A percentile compares a stretch with the other conserved stretches of the same genome.
phyloP scores from a whole-genome alignment of 495 filamentous ascomycete species.

The Hypomontagnella submonticulosa region DNA sequence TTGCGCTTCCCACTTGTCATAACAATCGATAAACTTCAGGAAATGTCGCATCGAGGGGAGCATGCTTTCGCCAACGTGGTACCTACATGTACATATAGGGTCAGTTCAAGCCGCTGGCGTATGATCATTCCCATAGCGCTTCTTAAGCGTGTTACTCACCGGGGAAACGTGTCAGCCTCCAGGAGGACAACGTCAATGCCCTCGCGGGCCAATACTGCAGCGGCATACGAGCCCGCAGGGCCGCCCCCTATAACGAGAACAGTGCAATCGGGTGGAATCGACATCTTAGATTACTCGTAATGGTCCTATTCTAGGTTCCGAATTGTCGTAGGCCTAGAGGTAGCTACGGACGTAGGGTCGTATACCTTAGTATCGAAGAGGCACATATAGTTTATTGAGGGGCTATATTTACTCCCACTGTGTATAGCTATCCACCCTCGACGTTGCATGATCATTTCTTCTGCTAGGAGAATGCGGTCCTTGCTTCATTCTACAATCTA shows the following conservation, averaged over 20 bases:
- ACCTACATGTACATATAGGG: constrained; percentile 41
- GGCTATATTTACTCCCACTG: no score
- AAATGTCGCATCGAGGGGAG: constrained; percentile 61
- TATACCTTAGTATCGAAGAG: no score
- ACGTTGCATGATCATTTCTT: no score
- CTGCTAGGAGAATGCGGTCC: no score
- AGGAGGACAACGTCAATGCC: constrained; percentile 55
- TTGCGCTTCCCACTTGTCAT: constrained; percentile 54
- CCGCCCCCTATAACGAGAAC: constrained; percentile 62
- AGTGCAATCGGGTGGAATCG: constrained; percentile 50
- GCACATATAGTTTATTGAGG: no score
- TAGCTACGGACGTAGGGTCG: no score
- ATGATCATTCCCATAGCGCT: neutral
- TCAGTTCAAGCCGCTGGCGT: neutral
- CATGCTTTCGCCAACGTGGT: constrained; percentile 63
- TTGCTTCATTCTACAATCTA: no score
- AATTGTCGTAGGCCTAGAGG: no score
- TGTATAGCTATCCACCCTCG: no score
- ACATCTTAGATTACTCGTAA: constrained; percentile 1
- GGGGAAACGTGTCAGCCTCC: constrained; percentile 60
- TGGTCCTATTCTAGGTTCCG: neutral
- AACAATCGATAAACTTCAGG: constrained; percentile 60
- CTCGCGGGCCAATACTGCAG: constrained; percentile 57
- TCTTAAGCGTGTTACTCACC: constrained; percentile 40
- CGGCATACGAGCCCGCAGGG: constrained; percentile 59